phyloP scores from a whole-genome alignment of 148 eudicot species.

The Heliosperma pusillum region DNA sequence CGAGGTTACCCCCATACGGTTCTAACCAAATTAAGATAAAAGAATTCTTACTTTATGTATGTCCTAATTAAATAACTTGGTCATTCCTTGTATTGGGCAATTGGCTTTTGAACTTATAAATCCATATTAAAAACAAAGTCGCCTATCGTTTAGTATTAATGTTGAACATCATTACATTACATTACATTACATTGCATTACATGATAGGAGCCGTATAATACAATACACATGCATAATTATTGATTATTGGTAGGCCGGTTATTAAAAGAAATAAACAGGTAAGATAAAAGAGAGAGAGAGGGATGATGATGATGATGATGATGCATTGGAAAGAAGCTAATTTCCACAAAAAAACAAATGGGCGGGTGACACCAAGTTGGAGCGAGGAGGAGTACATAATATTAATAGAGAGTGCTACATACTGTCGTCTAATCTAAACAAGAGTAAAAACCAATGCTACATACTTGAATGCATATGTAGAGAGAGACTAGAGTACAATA shows the following conservation, averaged over 20 bases:
- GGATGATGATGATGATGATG: neutral
- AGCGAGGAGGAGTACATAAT: too few species aligned
- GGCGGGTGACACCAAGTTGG: slow-evolving; percentile 7
- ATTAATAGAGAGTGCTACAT: too few species aligned
- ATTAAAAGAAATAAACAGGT: slow-evolving; percentile 14
- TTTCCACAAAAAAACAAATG: slow-evolving; percentile 24
- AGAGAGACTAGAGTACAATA: too few species aligned
- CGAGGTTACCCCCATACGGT: too few species aligned
- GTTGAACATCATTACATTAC: too few species aligned
- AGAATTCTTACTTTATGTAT: too few species aligned
- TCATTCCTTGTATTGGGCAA: neutral
- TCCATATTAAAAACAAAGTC: neutral
- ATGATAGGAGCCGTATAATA: too few species aligned
- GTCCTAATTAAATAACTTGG: too few species aligned
- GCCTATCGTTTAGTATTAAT: slow-evolving; percentile 15
- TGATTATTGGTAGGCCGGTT: slow-evolving; percentile 5
- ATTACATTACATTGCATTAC: too few species aligned
- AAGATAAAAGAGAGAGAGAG: neutral
- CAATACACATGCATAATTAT: slow-evolving; percentile 28
- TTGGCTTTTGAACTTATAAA: neutral
- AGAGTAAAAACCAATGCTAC: neutral
- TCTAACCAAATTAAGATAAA: too few species aligned
- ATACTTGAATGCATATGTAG: too few species aligned
- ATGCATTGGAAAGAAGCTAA: slow-evolving; percentile 24
- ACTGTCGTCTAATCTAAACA: neutral